A percentile compares a stretch with the other conserved stretches of the same genome.
Conservation (phyloP, 805 yeast genomes). For the Starmerella sp. region DNA sequence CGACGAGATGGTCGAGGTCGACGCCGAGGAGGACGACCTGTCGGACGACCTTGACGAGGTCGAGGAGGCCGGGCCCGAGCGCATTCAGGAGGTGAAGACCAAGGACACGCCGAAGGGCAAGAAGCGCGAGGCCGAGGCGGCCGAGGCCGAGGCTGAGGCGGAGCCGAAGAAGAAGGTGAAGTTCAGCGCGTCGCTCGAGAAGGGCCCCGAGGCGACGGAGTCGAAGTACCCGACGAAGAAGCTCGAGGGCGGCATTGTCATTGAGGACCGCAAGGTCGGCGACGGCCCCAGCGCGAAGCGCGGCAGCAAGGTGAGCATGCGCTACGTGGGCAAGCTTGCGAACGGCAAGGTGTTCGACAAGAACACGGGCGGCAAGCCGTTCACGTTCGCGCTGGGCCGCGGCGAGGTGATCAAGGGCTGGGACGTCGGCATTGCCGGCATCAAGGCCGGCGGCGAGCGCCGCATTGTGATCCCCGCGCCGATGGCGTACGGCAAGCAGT, state of each 20-base stretch:
- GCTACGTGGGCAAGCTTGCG: slow-evolving; percentile 95
- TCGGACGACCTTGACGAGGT: slow-evolving; percentile 26
- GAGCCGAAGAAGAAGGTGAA: slow-evolving; percentile 65
- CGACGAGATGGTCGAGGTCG: slow-evolving; percentile 28
- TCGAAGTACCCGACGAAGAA: slow-evolving; percentile 47
- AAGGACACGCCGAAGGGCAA: slow-evolving; percentile 5
- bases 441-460: slow-evolving; percentile 99
- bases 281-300: slow-evolving; percentile 78
- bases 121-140: slow-evolving; percentile 25
- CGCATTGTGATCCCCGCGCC: slow-evolving; percentile 91
- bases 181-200: slow-evolving; percentile 83
- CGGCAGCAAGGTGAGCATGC: slow-evolving; percentile 86
- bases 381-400: slow-evolving; percentile 77
- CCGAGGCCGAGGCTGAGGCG: slow-evolving; percentile 27
- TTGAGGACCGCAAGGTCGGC: slow-evolving; percentile 88
- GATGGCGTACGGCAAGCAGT: slow-evolving; percentile 91
- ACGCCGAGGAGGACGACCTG: slow-evolving; percentile 30
- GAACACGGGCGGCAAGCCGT: slow-evolving; percentile 95
- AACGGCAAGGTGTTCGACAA: slow-evolving; percentile 95
- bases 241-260: slow-evolving; percentile 81
- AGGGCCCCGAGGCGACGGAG: slow-evolving; percentile 64
- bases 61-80: slow-evolving; percentile 16
- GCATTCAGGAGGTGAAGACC: not conserved
- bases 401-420: slow-evolving; percentile 99
- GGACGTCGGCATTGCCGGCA: slow-evolving; percentile 97